These are phyloP conservation scores for Moricandia arvensis DNA, from an alignment of 345 rosid species.

Conservation along the genomic window DNA sequence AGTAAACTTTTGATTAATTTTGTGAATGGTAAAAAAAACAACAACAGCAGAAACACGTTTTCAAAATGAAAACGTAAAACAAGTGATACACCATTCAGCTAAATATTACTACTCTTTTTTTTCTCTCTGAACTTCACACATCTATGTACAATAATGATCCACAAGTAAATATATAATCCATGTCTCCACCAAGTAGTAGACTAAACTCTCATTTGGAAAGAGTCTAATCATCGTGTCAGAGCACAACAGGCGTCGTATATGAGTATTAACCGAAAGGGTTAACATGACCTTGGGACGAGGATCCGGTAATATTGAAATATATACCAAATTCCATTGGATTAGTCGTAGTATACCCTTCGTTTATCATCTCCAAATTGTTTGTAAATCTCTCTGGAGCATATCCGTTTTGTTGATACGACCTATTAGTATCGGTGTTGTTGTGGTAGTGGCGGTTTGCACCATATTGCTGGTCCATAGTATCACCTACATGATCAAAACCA, in stretches of 20 bases:
- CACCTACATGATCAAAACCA: conserved; percentile 34
- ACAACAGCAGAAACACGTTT: background rate
- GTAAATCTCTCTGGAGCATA: conserved; percentile 6
- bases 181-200: background rate
- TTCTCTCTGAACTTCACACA: conserved; percentile 9
- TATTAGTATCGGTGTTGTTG: conserved; percentile 27
- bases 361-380: conserved; percentile 31
- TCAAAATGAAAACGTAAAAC: conserved; percentile 8
- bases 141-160: conserved; percentile 5
- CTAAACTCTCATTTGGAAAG: background rate
- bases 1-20: background rate
- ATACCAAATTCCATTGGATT: conserved; percentile 21
- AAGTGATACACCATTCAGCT: background rate
- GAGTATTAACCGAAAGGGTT: conserved; percentile 20
- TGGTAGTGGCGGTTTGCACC: conserved; percentile 38
- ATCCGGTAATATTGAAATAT: conserved; percentile 38
- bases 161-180: background rate
- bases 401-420: conserved; percentile 38
- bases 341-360: conserved; percentile 6
- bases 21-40: conserved; percentile 17
- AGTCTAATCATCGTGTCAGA: background rate
- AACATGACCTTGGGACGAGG: conserved; percentile 47
- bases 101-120: background rate
- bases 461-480: conserved; percentile 42
- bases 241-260: background rate